Evolutionary conservation across 305 asterid genomes (phyloP).

Genomic region (Fraxinus albicans): DNA sequence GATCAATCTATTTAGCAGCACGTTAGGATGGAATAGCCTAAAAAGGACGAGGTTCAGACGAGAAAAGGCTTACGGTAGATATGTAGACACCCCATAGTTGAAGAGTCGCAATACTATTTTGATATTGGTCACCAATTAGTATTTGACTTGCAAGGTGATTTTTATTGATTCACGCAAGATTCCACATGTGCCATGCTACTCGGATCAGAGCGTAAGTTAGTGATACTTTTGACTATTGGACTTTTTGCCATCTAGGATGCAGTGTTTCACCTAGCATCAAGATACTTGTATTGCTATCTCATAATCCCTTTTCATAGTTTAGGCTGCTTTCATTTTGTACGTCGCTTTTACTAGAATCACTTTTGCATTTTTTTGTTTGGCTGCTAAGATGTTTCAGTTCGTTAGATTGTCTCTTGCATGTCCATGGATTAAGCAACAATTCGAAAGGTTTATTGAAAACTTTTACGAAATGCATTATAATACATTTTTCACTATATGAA

Average conservation of each 20-base stretch:
- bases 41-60: not conserved
- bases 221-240: not conserved
- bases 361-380: too few relatives aligned
- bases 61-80: too few relatives aligned
- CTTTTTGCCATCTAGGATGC: too few relatives aligned
- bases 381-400: not conserved
- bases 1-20: not conserved
- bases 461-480: not conserved
- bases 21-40: not conserved
- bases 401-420: not conserved
- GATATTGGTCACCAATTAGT: not conserved
- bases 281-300: not conserved
- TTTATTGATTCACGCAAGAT: not conserved
- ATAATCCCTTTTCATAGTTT: not conserved
- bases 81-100: too few relatives aligned
- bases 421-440: not conserved
- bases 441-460: not conserved
- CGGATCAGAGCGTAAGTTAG: not conserved
- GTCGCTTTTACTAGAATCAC: too few relatives aligned
- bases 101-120: not conserved
- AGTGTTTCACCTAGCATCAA: too few relatives aligned
- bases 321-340: not conserved
- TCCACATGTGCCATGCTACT: not conserved
- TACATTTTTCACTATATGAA: not conserved
- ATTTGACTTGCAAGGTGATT: not conserved